phyloP scores from a whole-genome alignment of 495 filamentous ascomycete genomes.

The Hyaloscypha bicolor region DNA sequence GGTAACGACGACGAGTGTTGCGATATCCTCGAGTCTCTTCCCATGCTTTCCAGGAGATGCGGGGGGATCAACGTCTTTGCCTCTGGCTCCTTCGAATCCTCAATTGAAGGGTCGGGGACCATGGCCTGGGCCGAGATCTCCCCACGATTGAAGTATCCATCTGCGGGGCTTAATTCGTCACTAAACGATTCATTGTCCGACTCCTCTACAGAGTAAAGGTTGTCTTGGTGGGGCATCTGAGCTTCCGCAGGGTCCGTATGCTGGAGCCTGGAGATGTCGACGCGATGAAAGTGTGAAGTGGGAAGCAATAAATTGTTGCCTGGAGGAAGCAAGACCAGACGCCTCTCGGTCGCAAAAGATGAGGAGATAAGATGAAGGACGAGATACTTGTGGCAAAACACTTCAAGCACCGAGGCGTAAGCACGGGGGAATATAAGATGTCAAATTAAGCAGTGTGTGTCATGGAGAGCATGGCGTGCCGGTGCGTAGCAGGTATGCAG shows the following conservation, averaged over 20 bases:
- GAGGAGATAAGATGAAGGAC: neutral
- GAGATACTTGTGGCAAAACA: neutral
- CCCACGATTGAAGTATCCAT: slow-evolving; percentile 31
- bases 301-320: slow-evolving; percentile 9
- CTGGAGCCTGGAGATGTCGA: slow-evolving; percentile 13
- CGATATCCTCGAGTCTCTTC: slow-evolving; percentile 18
- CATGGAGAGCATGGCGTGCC: neutral
- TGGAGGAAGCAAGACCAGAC: neutral
- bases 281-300: neutral
- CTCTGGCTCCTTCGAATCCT: slow-evolving; percentile 19
- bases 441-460: neutral
- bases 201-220: slow-evolving; percentile 30
- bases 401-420: neutral
- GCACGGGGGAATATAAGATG: slow-evolving; percentile 10
- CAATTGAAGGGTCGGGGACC: slow-evolving; percentile 29
- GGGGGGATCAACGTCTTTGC: slow-evolving; percentile 24
- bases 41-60: neutral
- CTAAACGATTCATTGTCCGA: slow-evolving; percentile 32
- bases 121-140: slow-evolving; percentile 14
- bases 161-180: slow-evolving; percentile 30
- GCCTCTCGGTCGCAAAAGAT: neutral
- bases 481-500: too few relatives aligned
- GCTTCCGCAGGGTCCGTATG: neutral
- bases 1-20: neutral
- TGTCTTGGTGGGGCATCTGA: slow-evolving; percentile 27